Evolutionary conservation across 768 basidiomycete genomes (phyloP).

Genomic region (Lactarius psammicola): DNA sequence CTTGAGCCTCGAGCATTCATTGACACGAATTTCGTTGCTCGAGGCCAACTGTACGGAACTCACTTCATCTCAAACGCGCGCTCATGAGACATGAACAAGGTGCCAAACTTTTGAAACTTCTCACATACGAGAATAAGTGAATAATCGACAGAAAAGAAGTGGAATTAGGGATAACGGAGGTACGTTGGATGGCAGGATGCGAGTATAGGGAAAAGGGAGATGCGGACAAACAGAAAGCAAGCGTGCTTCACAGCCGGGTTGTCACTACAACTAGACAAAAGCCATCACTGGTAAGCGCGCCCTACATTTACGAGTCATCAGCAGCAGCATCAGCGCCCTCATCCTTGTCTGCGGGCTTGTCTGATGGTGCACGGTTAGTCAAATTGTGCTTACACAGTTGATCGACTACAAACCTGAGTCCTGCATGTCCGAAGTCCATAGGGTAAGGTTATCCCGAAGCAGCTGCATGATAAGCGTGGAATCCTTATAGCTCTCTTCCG

Average conservation of each 20-base stretch:
- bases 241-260: conserved; percentile 20
- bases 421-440: conserved; percentile 99
- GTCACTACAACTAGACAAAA: conserved; percentile 15
- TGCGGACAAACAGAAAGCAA: conserved; percentile 23
- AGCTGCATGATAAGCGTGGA: conserved; percentile 97
- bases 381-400: background rate
- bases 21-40: background rate
- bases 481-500: conserved; percentile 99
- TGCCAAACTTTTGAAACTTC: conserved; percentile 21
- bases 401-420: conserved; percentile 63
- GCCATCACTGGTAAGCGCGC: conserved; percentile 17
- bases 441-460: conserved; percentile 93
- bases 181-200: conserved; percentile 21
- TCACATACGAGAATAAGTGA: conserved; percentile 10
- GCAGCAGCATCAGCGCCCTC: conserved; percentile 59
- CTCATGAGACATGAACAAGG: conserved; percentile 3
- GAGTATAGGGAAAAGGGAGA: conserved; percentile 12
- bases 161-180: conserved; percentile 22
- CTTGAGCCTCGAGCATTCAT: background rate
- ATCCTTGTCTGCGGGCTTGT: conserved; percentile 75
- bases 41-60: background rate
- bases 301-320: conserved; percentile 54
- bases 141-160: conserved; percentile 23
- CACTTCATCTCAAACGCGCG: conserved; percentile 12
- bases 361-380: conserved; percentile 36